Evolutionary conservation across 1,284 basidiomycete species (phyloP), one percentile per base, ranked within the genome.

Genomic region (Cryptococcus sp.): DNA sequence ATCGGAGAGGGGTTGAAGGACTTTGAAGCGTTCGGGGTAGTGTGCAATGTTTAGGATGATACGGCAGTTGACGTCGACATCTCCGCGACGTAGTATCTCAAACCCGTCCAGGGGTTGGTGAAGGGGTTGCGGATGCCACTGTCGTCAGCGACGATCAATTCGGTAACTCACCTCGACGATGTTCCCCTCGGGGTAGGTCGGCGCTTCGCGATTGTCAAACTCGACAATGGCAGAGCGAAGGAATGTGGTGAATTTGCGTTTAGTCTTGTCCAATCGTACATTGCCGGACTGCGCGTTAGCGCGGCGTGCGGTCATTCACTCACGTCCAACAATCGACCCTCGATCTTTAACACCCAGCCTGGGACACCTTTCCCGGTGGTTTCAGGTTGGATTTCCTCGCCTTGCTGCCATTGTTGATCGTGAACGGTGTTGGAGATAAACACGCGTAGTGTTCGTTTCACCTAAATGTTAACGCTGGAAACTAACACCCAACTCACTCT

Each of bases 401-500:
- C 64, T 19, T 64, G 81, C 75, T 93, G 89, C 93, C 91, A 91
- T 17, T 83, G 66, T 73, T 98, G 94, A 49, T 89, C 87, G 29
- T 89, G 90, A 0, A 89, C 87, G 0, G 91, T 91, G 75, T 96
- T 92, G 59, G 89, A 90, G 38, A 97, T 73, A 77, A 94, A 97
- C 66, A 98, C 82, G 26, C 95, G 85, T 52, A 98, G 71, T 1
- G 88, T 94, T 29, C 94, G 85, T 54, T 89, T 88, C 55, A 89
- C 86, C 91, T 93, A 68, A 13, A 15, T 5, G n/a, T 8, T 20
- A 11, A 29, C 26, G 29, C 47, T 10, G 41, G 40, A 11, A 20
- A 22, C 15, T 17, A 39, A 26, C 34, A 3, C 3, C 2, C 19
- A 7, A 64, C 75, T 62, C 59, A 80, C 80, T 63, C 77, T 73